Conservation (phyloP, 495 filamentous ascomycete species). For the Hypomontagnella monticulosa region DNA sequence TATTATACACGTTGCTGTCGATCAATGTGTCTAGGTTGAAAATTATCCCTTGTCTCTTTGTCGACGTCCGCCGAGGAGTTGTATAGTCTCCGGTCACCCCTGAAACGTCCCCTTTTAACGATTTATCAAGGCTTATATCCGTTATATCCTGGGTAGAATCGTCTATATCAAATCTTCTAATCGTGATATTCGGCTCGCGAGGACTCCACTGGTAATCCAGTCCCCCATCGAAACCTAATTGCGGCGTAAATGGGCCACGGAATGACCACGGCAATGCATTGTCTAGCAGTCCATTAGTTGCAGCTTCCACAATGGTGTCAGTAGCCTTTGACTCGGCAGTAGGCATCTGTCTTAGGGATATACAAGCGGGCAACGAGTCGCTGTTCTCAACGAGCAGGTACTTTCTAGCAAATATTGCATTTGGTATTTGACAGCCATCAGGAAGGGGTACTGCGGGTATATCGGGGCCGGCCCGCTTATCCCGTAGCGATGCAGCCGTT, state of each 20-base stretch:
- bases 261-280: constrained; percentile 41
- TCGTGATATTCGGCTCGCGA: constrained; percentile 16
- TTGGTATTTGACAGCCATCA: constrained; percentile 38
- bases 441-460: constrained; percentile 31
- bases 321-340: constrained; percentile 49
- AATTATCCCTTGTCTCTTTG: constrained; percentile 38
- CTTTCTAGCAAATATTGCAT: constrained; percentile 48
- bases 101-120: neutral
- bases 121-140: neutral
- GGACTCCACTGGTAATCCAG: constrained; percentile 48
- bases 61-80: constrained; percentile 11
- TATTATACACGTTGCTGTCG: neutral
- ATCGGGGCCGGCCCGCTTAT: constrained; percentile 26
- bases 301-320: constrained; percentile 54
- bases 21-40: constrained; percentile 15
- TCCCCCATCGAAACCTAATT: constrained; percentile 47
- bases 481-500: constrained; percentile 19
- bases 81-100: neutral
- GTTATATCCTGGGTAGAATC: constrained; percentile 1
- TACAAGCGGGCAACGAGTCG: constrained; percentile 32
- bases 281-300: constrained; percentile 44
- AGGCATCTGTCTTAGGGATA: constrained; percentile 43
- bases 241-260: constrained; percentile 46
- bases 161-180: constrained; percentile 31
- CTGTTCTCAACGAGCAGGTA: constrained; percentile 44